Percentiles rank a stretch among this genome's conserved stretches.
These are phyloP conservation scores for Skeletonema menzelii DNA, from an alignment of 108 stramenopile species.

Conservation along the genomic window DNA sequence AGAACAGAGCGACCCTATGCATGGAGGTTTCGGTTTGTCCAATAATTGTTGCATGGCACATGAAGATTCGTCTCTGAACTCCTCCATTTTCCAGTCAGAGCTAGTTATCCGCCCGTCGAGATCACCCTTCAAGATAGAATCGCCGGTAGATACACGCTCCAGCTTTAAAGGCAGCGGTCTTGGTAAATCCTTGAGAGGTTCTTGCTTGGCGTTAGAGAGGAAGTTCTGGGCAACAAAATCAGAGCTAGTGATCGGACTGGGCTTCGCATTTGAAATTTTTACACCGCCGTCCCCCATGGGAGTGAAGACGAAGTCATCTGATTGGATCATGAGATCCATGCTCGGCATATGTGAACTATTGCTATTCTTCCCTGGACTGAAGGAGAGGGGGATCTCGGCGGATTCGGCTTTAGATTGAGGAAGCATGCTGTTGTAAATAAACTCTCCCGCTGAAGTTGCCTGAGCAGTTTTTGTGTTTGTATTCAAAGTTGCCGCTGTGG, in stretches of 20 bases:
- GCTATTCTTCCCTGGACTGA: neutral
- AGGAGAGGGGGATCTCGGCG: neutral
- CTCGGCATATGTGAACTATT: slow-evolving; percentile 4
- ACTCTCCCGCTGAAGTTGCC: neutral
- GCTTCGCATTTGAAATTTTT: neutral
- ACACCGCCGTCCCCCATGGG: neutral
- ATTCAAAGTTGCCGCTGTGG: neutral
- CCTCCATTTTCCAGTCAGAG: neutral
- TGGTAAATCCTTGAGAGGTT: neutral
- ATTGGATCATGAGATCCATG: slow-evolving; percentile 9
- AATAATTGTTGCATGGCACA: neutral
- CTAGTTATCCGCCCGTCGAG: neutral
- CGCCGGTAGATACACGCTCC: neutral
- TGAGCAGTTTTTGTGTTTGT: neutral
- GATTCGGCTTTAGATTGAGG: neutral
- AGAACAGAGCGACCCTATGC: neutral
- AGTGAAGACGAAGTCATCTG: slow-evolving; percentile 1
- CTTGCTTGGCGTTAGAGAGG: neutral
- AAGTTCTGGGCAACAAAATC: slow-evolving; percentile 14
- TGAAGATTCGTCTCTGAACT: neutral
- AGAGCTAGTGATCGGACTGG: neutral
- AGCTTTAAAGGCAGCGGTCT: neutral
- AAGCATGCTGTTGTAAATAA: neutral
- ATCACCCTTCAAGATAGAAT: neutral
- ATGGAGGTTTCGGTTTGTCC: neutral